Evolutionary conservation across 768 basidiomycete species (phyloP), one percentile per base, ranked within the genome.

Genomic region (Mycena latifolia): DNA sequence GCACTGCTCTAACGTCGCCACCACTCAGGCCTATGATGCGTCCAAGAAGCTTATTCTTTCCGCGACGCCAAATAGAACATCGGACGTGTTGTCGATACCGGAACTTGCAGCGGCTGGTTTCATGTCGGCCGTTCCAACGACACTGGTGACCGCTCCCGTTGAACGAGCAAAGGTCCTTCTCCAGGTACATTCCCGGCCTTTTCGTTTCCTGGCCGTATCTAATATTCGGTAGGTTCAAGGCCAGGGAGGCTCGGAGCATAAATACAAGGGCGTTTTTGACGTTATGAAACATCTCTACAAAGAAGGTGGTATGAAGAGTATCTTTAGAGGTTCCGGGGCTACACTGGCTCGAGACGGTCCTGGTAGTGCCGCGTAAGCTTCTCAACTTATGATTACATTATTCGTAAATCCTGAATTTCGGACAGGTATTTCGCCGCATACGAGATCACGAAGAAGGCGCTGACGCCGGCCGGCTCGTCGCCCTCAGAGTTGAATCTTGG

Each of bases 151-250:
- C n/a, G 96, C 93, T 11, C 98, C 98, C 0, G 95, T 98, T 1
- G 98, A 99, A 76, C 87, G 98, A 55, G 95, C 98, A 58, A 99
- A 99, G 77, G 98, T 99, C 18, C 79, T 99, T 29, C 81, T 99
- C 27, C 97, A 99, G 83, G 93, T 92, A 71, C 58, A 83, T 73
- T 35, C 8, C 27, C 33, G 15, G 7, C 18, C 51, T 41, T 22
- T 35, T 47, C 22, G 17, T 51, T 50, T 33, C 47, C 58, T 50
- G 65, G 29, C 54, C 57, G 63, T 45, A 67, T 55, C 58, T 67
- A 52, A 46, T 52, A 29, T 27, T 61, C 55, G 15, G n/a, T 72
- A 93, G 92, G 88, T 96, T 8, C 92, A 96, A 86, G 95, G 96
- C 9, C 95, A 97, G 77, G 94, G 90, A 46, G 85, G 88, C 6